A percentile compares a stretch with the other conserved stretches of the same genome.
Evolutionary conservation across 305 asterid species (phyloP).

Genomic region (Fraxinus platypoda): DNA sequence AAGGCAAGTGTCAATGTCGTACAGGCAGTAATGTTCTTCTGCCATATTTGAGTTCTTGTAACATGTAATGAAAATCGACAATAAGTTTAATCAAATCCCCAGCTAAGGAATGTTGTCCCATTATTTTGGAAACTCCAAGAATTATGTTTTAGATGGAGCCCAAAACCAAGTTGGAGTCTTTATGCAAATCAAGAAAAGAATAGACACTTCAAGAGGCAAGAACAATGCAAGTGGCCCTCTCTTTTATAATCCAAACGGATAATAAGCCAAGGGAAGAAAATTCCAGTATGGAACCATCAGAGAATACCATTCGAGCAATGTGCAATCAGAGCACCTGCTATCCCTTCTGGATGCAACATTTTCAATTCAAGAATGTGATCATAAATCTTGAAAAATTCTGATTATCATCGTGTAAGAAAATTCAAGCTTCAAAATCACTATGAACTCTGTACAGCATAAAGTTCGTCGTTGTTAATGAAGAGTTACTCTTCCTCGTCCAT

Average conservation of each 20-base stretch:
- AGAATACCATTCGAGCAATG: constrained; percentile 19
- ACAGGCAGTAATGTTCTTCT: constrained; percentile 6
- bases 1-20: constrained; percentile 13
- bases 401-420: background rate
- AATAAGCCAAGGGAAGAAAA: constrained; percentile 31
- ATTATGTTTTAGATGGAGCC: constrained; percentile 35
- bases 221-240: constrained; percentile 30
- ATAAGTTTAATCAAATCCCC: constrained; percentile 36
- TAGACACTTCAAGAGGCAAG: constrained; percentile 29
- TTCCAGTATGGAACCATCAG: constrained; percentile 25
- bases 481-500: background rate
- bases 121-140: constrained; percentile 30
- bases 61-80: constrained; percentile 28
- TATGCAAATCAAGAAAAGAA: constrained; percentile 26
- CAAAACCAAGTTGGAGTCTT: constrained; percentile 31
- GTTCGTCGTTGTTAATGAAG: background rate
- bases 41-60: constrained; percentile 14
- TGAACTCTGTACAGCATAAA: background rate
- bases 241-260: constrained; percentile 33
- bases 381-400: constrained; percentile 1
- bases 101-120: constrained; percentile 43
- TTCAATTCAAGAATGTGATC: constrained; percentile 17
- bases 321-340: constrained; percentile 21
- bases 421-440: background rate
- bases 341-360: constrained; percentile 20